A percentile compares a stretch with the other conserved stretches of the same genome.
Conservation (phyloP, 495 filamentous ascomycete species). For the Hyaloscypha variabilis region DNA sequence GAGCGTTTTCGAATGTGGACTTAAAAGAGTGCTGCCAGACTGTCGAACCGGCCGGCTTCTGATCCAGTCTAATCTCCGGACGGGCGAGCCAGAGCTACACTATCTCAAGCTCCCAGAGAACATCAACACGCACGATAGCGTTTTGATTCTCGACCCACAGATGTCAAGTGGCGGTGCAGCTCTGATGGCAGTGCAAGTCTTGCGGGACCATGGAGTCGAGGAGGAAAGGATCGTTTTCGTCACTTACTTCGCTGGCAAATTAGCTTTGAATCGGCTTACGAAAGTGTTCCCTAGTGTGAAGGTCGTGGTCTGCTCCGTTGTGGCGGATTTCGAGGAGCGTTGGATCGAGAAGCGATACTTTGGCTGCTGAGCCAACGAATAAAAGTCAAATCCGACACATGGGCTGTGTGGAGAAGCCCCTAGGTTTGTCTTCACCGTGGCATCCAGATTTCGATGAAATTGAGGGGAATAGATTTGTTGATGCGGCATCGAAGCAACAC, state of each 20-base stretch:
- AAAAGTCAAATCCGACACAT: too few relatives aligned
- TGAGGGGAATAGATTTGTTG: neutral
- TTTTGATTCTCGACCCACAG: constrained; percentile 88
- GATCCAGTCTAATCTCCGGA: constrained; percentile 84
- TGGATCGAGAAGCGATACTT: constrained; percentile 87
- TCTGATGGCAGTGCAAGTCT: constrained; percentile 92
- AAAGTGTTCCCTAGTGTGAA: constrained; percentile 85
- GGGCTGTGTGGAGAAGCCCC: too few relatives aligned
- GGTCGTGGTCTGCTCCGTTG: constrained; percentile 80
- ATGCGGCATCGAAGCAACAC: too few relatives aligned
- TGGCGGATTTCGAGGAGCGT: constrained; percentile 72
- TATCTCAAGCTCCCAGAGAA: constrained; percentile 75
- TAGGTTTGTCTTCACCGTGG: too few relatives aligned
- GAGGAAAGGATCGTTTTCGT: constrained; percentile 87
- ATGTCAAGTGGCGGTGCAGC: constrained; percentile 93
- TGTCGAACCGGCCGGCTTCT: constrained; percentile 86
- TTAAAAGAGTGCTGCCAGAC: constrained; percentile 88
- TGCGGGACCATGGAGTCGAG: constrained; percentile 91
- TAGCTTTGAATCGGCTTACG: constrained; percentile 77
- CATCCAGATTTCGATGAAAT: neutral
- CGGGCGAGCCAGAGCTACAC: constrained; percentile 89
- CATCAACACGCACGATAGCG: constrained; percentile 71
- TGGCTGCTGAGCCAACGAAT: constrained; percentile 59
- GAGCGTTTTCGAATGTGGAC: constrained; percentile 80
- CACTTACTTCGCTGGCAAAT: constrained; percentile 80